These are phyloP conservation scores for Jaenimonas drosophilae DNA, from an alignment of 208 protist genomes.

Conservation along the genomic window DNA sequence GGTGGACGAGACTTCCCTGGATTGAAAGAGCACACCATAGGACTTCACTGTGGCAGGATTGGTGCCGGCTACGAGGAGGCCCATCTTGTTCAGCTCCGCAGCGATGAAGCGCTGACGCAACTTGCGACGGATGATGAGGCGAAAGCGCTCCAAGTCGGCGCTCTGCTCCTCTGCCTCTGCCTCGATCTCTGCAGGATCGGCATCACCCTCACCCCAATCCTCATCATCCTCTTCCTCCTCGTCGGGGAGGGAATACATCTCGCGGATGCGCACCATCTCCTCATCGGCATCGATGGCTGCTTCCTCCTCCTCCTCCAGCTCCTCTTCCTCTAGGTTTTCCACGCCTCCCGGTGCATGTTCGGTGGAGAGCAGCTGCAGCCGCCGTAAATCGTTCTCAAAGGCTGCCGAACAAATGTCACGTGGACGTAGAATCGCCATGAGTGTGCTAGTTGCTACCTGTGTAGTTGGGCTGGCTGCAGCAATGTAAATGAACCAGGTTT, in stretches of 20 bases:
- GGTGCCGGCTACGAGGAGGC: slow-evolving; percentile 15
- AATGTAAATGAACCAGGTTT: neutral
- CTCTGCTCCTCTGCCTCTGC: slow-evolving; percentile 13
- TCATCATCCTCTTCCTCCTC: slow-evolving; percentile 9
- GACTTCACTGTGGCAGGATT: slow-evolving; percentile 15
- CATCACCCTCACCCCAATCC: slow-evolving; percentile 8
- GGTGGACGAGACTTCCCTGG: neutral
- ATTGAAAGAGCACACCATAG: slow-evolving; percentile 30
- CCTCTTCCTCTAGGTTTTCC: slow-evolving; percentile 1
- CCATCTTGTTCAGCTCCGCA: slow-evolving; percentile 12
- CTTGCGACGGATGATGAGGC: slow-evolving; percentile 17
- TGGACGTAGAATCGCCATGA: slow-evolving; percentile 25
- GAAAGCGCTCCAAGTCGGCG: slow-evolving; percentile 12
- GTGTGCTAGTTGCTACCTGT: neutral
- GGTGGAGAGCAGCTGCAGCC: slow-evolving; percentile 45
- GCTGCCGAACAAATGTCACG: slow-evolving; percentile 55
- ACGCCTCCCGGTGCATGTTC: slow-evolving; percentile 24
- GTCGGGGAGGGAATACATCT: slow-evolving; percentile 4
- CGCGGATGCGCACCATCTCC: neutral
- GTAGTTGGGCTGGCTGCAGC: neutral
- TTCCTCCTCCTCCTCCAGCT: slow-evolving; percentile 2
- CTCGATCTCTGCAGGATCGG: slow-evolving; percentile 20
- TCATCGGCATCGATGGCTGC: slow-evolving; percentile 1
- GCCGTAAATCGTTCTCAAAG: slow-evolving; percentile 48
- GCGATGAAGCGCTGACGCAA: slow-evolving; percentile 15